These are phyloP conservation scores for Clavaria fumosa DNA, from an alignment of 768 basidiomycete species.

Conservation along the genomic window DNA sequence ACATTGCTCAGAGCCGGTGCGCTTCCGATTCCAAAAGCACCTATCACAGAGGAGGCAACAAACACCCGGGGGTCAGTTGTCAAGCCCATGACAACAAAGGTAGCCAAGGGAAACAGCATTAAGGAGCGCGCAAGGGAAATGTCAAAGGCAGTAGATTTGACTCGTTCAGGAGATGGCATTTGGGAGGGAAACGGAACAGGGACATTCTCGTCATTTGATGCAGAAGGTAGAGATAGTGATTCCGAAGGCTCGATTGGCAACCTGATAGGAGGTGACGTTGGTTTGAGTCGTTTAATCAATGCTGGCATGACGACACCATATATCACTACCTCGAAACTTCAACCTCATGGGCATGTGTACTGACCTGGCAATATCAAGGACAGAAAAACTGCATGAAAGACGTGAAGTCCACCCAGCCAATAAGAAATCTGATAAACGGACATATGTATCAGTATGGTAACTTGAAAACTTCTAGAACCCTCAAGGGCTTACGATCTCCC, in stretches of 20 bases:
- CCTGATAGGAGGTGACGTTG: slow-evolving; percentile 21
- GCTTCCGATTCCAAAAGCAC: slow-evolving; percentile 47
- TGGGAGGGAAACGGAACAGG: slow-evolving; percentile 10
- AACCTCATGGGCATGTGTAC: slow-evolving; percentile 10
- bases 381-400: slow-evolving; percentile 37
- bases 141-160: slow-evolving; percentile 32
- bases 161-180: not conserved
- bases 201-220: slow-evolving; percentile 11
- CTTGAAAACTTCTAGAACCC: not conserved
- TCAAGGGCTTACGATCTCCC: slow-evolving; percentile 36
- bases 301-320: slow-evolving; percentile 21
- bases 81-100: slow-evolving; percentile 35
- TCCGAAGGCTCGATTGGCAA: slow-evolving; percentile 13
- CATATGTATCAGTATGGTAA: not conserved
- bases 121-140: slow-evolving; percentile 49
- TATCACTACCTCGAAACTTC: slow-evolving; percentile 1
- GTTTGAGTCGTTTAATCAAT: slow-evolving; percentile 37
- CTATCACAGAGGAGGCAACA: slow-evolving; percentile 30
- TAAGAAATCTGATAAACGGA: slow-evolving; percentile 39
- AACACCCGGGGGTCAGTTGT: slow-evolving; percentile 34
- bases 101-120: slow-evolving; percentile 35
- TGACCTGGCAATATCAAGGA: slow-evolving; percentile 45
- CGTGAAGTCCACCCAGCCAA: slow-evolving; percentile 41
- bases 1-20: slow-evolving; percentile 57
- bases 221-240: slow-evolving; percentile 18